Percentiles rank a stretch among this genome's conserved stretches.
phyloP scores from a whole-genome alignment of 768 basidiomycete genomes.

The Pleurotus sapidus region DNA sequence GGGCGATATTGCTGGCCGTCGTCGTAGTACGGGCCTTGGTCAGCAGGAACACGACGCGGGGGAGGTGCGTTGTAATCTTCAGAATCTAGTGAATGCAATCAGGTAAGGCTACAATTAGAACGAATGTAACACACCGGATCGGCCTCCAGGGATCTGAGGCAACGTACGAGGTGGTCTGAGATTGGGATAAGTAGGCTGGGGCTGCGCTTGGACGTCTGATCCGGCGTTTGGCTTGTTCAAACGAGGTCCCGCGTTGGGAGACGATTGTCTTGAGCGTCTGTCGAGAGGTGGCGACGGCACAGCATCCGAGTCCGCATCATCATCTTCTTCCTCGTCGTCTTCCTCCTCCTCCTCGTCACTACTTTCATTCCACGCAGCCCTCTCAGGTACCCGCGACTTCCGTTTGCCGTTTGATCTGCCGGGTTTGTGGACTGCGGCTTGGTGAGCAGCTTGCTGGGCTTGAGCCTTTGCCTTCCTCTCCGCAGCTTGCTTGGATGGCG shows the following conservation, averaged over 20 bases:
- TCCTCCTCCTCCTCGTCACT: conserved; percentile 87
- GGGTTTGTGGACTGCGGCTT: conserved; percentile 74
- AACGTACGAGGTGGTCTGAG: conserved; percentile 59
- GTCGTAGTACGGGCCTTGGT: conserved; percentile 60
- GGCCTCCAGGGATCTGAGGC: conserved; percentile 58
- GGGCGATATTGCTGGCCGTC: conserved; percentile 49
- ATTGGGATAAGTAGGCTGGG: conserved; percentile 39
- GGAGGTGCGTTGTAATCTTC: conserved; percentile 37
- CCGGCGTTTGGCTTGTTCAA: not conserved
- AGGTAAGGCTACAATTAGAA: conserved; percentile 10
- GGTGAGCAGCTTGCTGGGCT: conserved; percentile 78
- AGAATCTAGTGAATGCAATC: conserved; percentile 32
- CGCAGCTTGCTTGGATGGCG: conserved; percentile 77
- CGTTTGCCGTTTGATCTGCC: conserved; percentile 65
- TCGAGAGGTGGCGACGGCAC: conserved; percentile 29
- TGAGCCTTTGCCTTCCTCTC: conserved; percentile 84
- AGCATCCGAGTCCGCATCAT: conserved; percentile 64
- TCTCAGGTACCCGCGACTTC: conserved; percentile 56
- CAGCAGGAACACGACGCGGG: conserved; percentile 47
- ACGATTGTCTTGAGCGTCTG: conserved; percentile 20
- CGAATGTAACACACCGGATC: conserved; percentile 36
- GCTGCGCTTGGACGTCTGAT: conserved; percentile 17
- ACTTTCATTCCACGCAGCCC: conserved; percentile 64
- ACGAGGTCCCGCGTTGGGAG: conserved; percentile 7
- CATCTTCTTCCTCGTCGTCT: conserved; percentile 79